Base-by-base conservation (phyloP, 2,329 filamentous ascomycete genomes). In the Penicillium carneum region DNA sequence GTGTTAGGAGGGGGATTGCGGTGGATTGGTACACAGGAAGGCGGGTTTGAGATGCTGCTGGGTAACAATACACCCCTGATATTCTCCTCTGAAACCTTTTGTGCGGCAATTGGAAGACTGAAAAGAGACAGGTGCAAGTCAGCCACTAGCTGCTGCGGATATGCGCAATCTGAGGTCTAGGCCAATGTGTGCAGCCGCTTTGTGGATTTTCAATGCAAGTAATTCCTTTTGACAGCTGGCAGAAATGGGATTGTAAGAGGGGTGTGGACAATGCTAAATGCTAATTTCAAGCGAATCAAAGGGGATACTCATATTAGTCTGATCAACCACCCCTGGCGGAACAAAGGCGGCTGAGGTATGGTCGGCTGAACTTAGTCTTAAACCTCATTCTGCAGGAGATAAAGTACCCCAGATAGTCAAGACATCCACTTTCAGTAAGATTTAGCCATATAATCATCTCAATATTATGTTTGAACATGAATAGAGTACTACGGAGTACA, bases 291-390 rank as follows among this genome's bases (percentile, higher is more conserved):
- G 5, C 38, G 43, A 60, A 49, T 56, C 38, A 45, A 43, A 52
- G 9, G 54, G 39, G 39, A 50, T 36, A 9, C 23, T 62, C 38
- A 50, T 23, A 43, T 49, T 34, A 16, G 20, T 23, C 4, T 18
- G 18, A 41, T 31, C 26, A 41, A 26, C 46, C 47, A 34, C 14
- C 54, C 54, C 46, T 57, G 41, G 54, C 9, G 48, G 59, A 65
- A 68, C 51, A 38, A 67, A 57, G 67, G 69, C 70, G 69, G 69
- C 69, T 71, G 68, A 68, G 49, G 23, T 52, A 42, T 45, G 26
- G 16, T 36, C 36, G 23, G 46, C 54, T 51, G 9, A 57, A 57
- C 38, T 57, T 57, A 20, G 46, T 29, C 20, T 18, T 12, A 18
- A 29, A 29, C 45, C 3, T 11, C 46, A 51, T 57, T 57, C 29